Base-by-base conservation (phyloP, 805 yeast species). In the Pichia membranifaciens region DNA sequence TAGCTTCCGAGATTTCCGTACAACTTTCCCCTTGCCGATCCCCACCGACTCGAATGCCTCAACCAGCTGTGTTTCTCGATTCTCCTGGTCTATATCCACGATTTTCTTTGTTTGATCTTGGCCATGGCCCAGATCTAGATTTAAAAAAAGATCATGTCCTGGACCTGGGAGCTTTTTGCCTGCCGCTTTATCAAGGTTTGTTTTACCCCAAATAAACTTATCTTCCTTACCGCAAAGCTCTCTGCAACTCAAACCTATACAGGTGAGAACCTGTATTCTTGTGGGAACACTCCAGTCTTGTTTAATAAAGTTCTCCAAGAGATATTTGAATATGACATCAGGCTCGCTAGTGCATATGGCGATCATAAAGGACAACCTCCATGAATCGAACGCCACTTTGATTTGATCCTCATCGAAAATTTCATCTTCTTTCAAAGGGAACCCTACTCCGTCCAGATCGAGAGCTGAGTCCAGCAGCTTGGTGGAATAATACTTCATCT, bases 241-340 rank as follows among this genome's bases (percentile, higher is more conserved):
- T 50, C 96, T 65, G 0, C 89, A 87, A 3, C 86, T 77, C 21
- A 89, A 65, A 0, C 90, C 82, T 12, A 87, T 59, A 0, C 86
- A 68, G 4, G 90, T 78, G 17, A 93, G 62, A 8, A 90, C 70
- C 25, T 77, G 66, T 66, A 90, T 71, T 41, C 98, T 65, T 50
- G 83, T 90, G 51, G 85, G 93, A 17, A 93, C 61, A 0, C 96
- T 87, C 51, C 84, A 79, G 58, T 91, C 99, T 0, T 90, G 89
- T 0, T 74, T 70, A 32, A 78, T 67, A 16, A 89, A 66, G 16
- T 82, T 61, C 23, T 69, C 59, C 36, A 76, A 63, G 0, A 81
- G 59, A 23, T 73, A 70, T 1, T 67, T 58, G 0, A 87, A 79
- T 2, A 70, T 55, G 7, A 32, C 44, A 4, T 73, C 68, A 38